phyloP scores from a whole-genome alignment of 768 basidiomycete genomes.

The Punctularia strigosozonata region DNA sequence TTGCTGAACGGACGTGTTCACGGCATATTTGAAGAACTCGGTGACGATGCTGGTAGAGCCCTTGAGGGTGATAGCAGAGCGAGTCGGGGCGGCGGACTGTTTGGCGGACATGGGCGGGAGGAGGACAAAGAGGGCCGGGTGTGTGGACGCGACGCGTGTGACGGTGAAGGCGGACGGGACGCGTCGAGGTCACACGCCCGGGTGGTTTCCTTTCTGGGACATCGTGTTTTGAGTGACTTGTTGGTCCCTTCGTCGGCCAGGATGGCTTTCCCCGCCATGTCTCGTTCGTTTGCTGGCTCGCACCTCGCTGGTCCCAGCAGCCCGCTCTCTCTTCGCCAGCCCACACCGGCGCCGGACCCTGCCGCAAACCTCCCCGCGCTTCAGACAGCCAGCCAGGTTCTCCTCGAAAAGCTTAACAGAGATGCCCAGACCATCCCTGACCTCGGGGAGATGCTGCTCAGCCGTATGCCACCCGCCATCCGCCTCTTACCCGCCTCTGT shows the following conservation, averaged over 20 bases:
- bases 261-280: no score
- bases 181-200: no score
- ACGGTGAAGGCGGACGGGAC: no score
- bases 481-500: neutral
- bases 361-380: constrained; percentile 49
- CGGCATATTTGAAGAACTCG: constrained; percentile 99
- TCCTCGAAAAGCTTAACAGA: constrained; percentile 59
- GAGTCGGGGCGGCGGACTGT: constrained; percentile 34
- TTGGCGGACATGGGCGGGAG: no score
- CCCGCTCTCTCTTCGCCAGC: no score
- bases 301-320: no score
- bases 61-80: constrained; percentile 86
- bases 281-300: no score
- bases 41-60: constrained; percentile 90
- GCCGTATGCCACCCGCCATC: constrained; percentile 24
- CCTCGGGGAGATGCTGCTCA: constrained; percentile 52
- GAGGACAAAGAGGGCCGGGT: no score
- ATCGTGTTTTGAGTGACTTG: no score
- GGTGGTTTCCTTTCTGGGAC: no score
- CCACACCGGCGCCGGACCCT: constrained; percentile 9
- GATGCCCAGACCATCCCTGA: constrained; percentile 70
- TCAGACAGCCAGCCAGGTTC: constrained; percentile 51
- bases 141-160: no score
- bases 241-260: no score
- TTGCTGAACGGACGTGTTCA: constrained; percentile 66